phyloP scores from a whole-genome alignment of 2,329 filamentous ascomycete species.

The Metarhizium album region DNA sequence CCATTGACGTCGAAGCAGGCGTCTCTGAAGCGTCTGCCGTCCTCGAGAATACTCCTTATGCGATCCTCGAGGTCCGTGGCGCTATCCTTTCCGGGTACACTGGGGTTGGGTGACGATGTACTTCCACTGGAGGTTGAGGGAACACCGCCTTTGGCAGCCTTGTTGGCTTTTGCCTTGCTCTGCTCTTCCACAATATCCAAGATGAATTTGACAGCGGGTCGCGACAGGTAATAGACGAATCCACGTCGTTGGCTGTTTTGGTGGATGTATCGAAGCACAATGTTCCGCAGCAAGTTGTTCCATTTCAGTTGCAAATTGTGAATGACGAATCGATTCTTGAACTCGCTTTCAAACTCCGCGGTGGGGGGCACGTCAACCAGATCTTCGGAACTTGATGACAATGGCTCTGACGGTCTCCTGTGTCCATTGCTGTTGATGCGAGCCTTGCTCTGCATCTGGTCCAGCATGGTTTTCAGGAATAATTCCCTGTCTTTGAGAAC shows the following conservation, averaged over 20 bases:
- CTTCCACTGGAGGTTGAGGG: slow-evolving; percentile 18
- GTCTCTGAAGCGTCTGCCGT: slow-evolving; percentile 68
- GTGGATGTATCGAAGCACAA: slow-evolving; percentile 92
- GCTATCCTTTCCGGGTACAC: slow-evolving; percentile 43
- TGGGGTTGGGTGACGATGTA: slow-evolving; percentile 26
- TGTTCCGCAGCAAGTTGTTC: slow-evolving; percentile 94
- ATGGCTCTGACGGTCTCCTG: slow-evolving; percentile 24
- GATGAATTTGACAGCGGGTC: slow-evolving; percentile 94
- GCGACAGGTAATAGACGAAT: slow-evolving; percentile 95
- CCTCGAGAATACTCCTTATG: slow-evolving; percentile 74
- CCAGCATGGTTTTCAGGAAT: slow-evolving; percentile 48
- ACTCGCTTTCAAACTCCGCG: slow-evolving; percentile 82
- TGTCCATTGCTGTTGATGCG: slow-evolving; percentile 17
- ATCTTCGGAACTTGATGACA: slow-evolving; percentile 16
- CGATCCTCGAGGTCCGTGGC: slow-evolving; percentile 65
- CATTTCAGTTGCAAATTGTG: slow-evolving; percentile 97
- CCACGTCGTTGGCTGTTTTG: slow-evolving; percentile 92
- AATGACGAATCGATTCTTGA: slow-evolving; percentile 96
- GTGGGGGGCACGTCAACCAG: slow-evolving; percentile 57
- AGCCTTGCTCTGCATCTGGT: slow-evolving; percentile 33
- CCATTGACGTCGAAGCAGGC: slow-evolving; percentile 21
- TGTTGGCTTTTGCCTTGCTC: slow-evolving; percentile 51
- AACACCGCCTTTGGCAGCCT: slow-evolving; percentile 14
- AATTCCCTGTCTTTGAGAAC: slow-evolving; percentile 47
- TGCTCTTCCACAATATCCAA: slow-evolving; percentile 96